phyloP scores from a whole-genome alignment of 768 basidiomycete species.

The Sarcodon sp. region DNA sequence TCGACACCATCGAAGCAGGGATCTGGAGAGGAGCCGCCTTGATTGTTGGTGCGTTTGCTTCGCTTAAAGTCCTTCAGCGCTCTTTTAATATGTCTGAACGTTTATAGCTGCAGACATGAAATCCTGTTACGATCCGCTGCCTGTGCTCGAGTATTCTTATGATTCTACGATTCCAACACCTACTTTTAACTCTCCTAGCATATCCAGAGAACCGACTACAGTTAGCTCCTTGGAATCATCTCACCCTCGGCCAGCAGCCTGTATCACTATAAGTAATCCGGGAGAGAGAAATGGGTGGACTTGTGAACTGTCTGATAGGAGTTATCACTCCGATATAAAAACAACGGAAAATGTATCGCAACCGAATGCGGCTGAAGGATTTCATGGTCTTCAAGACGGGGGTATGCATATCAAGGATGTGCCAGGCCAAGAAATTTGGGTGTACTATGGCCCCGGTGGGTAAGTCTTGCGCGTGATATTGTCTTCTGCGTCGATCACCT shows the following conservation, averaged over 20 bases:
- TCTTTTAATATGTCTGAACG: not conserved
- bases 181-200: not conserved
- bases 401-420: not conserved
- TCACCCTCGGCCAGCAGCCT: no score
- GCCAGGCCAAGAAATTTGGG: constrained; percentile 14
- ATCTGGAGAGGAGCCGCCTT: constrained; percentile 85
- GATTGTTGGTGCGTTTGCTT: constrained; percentile 61
- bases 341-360: not conserved
- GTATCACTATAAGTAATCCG: no score
- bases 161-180: constrained; percentile 32
- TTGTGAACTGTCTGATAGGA: no score
- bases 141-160: constrained; percentile 59
- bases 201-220: not conserved
- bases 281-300: no score
- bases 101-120: constrained; percentile 60
- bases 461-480: constrained; percentile 1
- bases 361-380: not conserved
- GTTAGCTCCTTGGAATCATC: no score
- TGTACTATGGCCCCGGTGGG: constrained; percentile 15
- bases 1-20: constrained; percentile 70
- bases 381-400: no score
- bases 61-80: not conserved
- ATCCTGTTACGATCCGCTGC: constrained; percentile 66
- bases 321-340: not conserved
- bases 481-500: not conserved